Base-by-base conservation (phyloP, 2,329 filamentous ascomycete species). In the Fusarium siculi region DNA sequence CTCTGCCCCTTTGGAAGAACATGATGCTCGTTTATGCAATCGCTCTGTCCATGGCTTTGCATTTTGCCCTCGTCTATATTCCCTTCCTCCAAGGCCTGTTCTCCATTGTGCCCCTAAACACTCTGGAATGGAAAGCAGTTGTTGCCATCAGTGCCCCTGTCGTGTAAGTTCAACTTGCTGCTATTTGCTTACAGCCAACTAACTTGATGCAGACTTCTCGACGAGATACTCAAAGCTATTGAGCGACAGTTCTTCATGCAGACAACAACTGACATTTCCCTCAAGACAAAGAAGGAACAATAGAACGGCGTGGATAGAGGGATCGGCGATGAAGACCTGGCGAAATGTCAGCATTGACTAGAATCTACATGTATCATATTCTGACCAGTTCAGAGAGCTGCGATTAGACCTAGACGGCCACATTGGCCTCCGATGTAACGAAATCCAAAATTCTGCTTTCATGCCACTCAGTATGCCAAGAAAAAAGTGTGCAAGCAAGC, bases 1-100 rank as follows among this genome's bases (percentile, higher is more conserved):
- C 95, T 5, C 89, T 99, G 71, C 96, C 95, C 15, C 87, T 99
- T n/a, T 98, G 96, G 96, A 91, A 96, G 80, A 99, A 99, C 85
- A 96, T 97, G 92, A 96, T 97, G 88, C 91, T 99, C 23, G 94
- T 99, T 62, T 97, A 97, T 78, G 97, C 96, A 71, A 97, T 99
- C 80, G 87, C 89, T 16, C 86, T 99, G 72, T 97, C 94, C 43
- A 99, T 99, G 96, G 91, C 90, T 2, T 88, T 99, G 63, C 96
- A 99, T 87, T 98, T 98, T 82, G 93, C 92, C 30, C 92, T 99
- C 55, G 88, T 99, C 42, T 99, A 99, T 84, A 93, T 92, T 5
- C 96, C 97, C 1, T 90, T 97, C 84, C 84, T 99, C 66, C 96
- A 98, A 84, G 87, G 86, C 12, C 85, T 99, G 66, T 99, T 99